phyloP scores from a whole-genome alignment of 768 basidiomycete species.

The Suillus plorans region DNA sequence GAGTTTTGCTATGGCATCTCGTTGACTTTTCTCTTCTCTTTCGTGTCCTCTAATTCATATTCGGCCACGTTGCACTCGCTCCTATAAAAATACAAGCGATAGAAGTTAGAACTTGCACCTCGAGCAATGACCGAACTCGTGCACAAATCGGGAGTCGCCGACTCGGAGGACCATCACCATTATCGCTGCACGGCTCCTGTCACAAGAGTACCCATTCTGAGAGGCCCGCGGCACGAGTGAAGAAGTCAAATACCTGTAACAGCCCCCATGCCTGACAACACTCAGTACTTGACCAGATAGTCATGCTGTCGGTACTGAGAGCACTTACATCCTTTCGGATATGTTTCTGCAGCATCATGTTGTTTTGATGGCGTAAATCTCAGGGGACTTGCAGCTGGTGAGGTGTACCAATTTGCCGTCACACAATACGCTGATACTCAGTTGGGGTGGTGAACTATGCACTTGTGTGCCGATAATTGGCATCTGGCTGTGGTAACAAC shows the following conservation, averaged over 20 bases:
- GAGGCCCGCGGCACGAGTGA: conserved; percentile 18
- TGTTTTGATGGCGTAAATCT: background rate
- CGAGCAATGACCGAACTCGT: conserved; percentile 76
- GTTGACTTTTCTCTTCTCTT: conserved; percentile 23
- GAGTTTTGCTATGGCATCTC: conserved; percentile 19
- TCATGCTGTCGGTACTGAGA: background rate
- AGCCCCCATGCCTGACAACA: background rate
- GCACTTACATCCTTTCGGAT: background rate
- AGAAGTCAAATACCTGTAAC: background rate
- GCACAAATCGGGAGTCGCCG: conserved; percentile 58
- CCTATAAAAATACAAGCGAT: conserved; percentile 59
- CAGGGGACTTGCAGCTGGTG: background rate
- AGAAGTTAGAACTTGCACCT: conserved; percentile 46
- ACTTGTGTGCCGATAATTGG: background rate
- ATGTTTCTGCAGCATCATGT: background rate
- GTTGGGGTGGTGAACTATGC: background rate
- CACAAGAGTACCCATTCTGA: background rate
- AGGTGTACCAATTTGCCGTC: background rate
- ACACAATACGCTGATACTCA: background rate
- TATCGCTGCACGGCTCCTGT: background rate
- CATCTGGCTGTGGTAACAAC: background rate
- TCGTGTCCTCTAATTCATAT: conserved; percentile 23
- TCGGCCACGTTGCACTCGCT: conserved; percentile 15
- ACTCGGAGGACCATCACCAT: background rate
- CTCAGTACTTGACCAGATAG: background rate